These are phyloP conservation scores for Gremmenia infestans DNA, from an alignment of 2,329 filamentous ascomycete genomes.

Conservation along the genomic window DNA sequence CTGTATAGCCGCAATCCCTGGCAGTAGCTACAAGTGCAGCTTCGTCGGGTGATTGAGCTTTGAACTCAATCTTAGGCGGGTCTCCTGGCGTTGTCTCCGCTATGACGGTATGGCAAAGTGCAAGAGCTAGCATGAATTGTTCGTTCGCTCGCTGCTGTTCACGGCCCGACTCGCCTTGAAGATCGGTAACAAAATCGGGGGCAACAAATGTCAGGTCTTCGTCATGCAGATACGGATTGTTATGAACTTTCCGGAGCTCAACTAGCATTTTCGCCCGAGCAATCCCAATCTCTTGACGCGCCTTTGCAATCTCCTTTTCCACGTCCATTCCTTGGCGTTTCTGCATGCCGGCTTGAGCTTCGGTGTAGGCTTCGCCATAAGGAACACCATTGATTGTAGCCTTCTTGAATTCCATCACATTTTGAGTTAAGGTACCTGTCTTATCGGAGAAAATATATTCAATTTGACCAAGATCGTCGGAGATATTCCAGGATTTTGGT, in stretches of 20 bases:
- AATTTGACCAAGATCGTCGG: slow-evolving; percentile 94
- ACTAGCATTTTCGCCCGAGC: slow-evolving; percentile 70
- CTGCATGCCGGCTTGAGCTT: slow-evolving; percentile 94
- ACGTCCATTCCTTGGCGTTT: slow-evolving; percentile 84
- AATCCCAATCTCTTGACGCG: slow-evolving; percentile 70
- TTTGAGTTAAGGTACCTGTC: slow-evolving; percentile 83
- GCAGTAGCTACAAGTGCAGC: slow-evolving; percentile 91
- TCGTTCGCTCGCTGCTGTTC: slow-evolving; percentile 76
- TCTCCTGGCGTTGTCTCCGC: slow-evolving; percentile 87
- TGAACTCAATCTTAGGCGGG: slow-evolving; percentile 86
- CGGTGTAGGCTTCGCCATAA: slow-evolving; percentile 96
- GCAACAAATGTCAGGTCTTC: slow-evolving; percentile 90
- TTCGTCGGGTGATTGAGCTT: slow-evolving; percentile 95
- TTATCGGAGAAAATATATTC: slow-evolving; percentile 99
- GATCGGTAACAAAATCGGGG: slow-evolving; percentile 79
- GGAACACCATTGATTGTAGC: slow-evolving; percentile 92
- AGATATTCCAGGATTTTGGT: slow-evolving; percentile 98
- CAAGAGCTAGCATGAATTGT: slow-evolving; percentile 89
- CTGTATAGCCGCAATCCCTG: slow-evolving; percentile 90
- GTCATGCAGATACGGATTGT: slow-evolving; percentile 88
- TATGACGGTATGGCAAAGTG: slow-evolving; percentile 95
- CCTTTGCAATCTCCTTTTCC: slow-evolving; percentile 70
- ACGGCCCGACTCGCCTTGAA: slow-evolving; percentile 69
- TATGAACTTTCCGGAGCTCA: slow-evolving; percentile 68
- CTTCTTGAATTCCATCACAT: slow-evolving; percentile 99